Percentiles rank a stretch among this genome's conserved stretches.
These are phyloP conservation scores for Tricholoma sp. DNA, from an alignment of 768 basidiomycete species.

Conservation along the genomic window DNA sequence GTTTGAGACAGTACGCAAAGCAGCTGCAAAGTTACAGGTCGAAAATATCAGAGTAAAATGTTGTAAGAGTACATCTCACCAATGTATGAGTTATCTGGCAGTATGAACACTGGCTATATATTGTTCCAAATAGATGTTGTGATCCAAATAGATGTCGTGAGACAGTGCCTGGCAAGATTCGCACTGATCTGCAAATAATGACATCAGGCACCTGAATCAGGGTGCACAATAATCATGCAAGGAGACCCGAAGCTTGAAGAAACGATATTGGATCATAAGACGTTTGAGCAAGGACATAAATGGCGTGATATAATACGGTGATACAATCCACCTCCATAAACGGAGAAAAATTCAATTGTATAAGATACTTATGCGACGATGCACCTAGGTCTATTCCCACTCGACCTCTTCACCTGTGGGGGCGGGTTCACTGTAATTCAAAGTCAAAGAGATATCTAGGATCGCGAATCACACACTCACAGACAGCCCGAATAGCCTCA, in stretches of 20 bases:
- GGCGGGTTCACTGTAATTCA: constrained; percentile 65
- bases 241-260: constrained; percentile 5
- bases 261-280: constrained; percentile 54
- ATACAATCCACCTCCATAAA: constrained; percentile 26
- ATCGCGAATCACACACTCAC: constrained; percentile 44
- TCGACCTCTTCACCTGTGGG: constrained; percentile 47
- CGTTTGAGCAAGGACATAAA: constrained; percentile 62
- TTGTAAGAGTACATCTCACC: no score
- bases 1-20: no score
- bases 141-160: neutral
- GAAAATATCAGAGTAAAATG: no score
- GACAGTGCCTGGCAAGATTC: neutral
- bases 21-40: no score
- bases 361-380: constrained; percentile 59
- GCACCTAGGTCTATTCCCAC: constrained; percentile 45
- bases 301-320: constrained; percentile 48
- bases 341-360: constrained; percentile 13
- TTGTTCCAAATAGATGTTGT: no score
- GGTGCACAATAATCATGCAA: neutral
- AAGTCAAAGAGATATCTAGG: neutral
- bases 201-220: neutral
- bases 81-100: no score
- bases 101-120: no score
- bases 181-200: neutral
- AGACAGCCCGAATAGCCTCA: constrained; percentile 94